Percentiles rank a stretch among this genome's conserved stretches.
Evolutionary conservation across 805 yeast species (phyloP).

Genomic region (Saturnispora kantuleensis): DNA sequence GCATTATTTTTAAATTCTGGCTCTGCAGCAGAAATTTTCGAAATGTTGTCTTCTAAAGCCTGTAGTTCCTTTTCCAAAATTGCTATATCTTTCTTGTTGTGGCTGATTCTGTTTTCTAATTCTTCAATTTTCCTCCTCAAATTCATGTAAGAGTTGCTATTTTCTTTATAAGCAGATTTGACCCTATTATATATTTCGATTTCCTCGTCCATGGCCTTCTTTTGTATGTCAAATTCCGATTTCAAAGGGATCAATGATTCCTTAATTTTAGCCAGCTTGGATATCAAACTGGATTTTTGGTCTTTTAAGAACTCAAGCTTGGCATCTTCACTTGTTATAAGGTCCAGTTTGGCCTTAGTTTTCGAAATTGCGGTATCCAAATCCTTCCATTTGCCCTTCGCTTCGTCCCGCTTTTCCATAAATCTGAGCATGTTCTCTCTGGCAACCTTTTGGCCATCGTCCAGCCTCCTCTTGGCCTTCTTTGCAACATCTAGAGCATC

Average conservation of each 20-base stretch:
- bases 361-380: constrained; percentile 2
- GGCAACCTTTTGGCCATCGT: background rate
- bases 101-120: constrained; percentile 2
- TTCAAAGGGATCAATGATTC: constrained; percentile 1
- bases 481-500: constrained; percentile 11
- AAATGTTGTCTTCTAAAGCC: constrained; percentile 5
- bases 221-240: constrained; percentile 1
- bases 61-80: constrained; percentile 1
- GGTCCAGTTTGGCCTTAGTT: constrained; percentile 2
- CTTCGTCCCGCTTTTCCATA: background rate
- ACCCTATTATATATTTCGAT: background rate
- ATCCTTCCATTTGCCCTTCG: constrained; percentile 2
- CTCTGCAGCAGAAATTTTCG: background rate
- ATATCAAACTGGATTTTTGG: background rate
- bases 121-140: constrained; percentile 8
- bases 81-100: constrained; percentile 12
- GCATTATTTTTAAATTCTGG: constrained; percentile 5
- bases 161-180: background rate
- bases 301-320: constrained; percentile 5
- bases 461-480: constrained; percentile 11
- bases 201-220: background rate
- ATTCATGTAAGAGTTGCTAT: constrained; percentile 4
- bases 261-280: constrained; percentile 5
- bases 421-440: constrained; percentile 1
- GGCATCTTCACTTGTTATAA: constrained; percentile 3